Base-by-base conservation (phyloP, 257 asterid genomes). In the Nicotiana tabacum region DNA sequence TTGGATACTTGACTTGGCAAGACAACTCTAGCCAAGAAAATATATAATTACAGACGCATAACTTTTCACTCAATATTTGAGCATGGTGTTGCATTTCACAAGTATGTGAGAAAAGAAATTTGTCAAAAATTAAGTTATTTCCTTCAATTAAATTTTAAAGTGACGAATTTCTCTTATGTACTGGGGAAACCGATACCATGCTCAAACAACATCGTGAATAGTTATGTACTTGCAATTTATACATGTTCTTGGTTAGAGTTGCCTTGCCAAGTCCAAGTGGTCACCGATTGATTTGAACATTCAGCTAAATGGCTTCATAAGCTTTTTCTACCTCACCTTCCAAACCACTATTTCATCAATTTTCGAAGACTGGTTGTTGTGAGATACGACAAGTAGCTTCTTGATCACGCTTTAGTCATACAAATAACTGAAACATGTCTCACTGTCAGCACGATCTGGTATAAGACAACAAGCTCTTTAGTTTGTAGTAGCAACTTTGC, bases 11-110 rank as follows among this genome's bases (percentile, higher is more conserved):
- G 13, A 51, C 80, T 74, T 74, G 80, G 80, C 80, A 74, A 74
- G 10, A 21, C 80, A 74, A 74, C 80, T 74, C 80, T 74, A 74
- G 80, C 80, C 80, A 74, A 74, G 8, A 74, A 74, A 74, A 74
- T 74, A 74, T 27, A 27, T 15, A 24, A 48, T 51, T 4, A 51
- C 43, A 74, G 51, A 27, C 1, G 7, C 80, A 51, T 10, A 21
- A 4, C 43, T 24, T 48, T 74, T 27, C 64, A 51, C 27, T 1
- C 18, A 4, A n/a, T 11, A 43, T 72, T 53, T 46, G 61, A 46
- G 39, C 78, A 46, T 24, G 21, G 12, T 46, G 21, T 5, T 46
- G 12, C 60, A 24, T 46, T 46, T 46, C 7, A 24, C 39, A 4
- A 72, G 77, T 68, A 68, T 9, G n/a, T 24, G 37, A 46, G 53